Evolutionary conservation across 495 filamentous ascomycete species (phyloP), one percentile per base, ranked within the genome.

Genomic region (Trichoderma reesei): DNA sequence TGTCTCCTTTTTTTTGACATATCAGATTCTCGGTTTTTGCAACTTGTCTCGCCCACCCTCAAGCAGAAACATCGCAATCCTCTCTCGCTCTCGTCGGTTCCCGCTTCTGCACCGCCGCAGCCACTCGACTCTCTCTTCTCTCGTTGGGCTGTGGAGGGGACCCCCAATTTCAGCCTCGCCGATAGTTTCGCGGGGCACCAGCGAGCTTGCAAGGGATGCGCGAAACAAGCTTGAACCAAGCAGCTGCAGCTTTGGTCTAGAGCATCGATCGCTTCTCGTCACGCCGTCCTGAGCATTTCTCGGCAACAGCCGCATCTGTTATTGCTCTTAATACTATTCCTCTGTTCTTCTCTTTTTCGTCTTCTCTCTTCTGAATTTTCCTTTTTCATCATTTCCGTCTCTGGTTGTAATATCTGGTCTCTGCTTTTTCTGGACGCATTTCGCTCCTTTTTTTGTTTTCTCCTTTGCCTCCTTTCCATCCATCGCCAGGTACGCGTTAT

Each of bases 91-190:
- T n/a, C n/a, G n/a, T n/a, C n/a, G n/a, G n/a, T n/a, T n/a, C n/a
- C n/a, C n/a, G n/a, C n/a, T n/a, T n/a, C n/a, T n/a, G n/a, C 20
- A 9, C 51, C 26, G 11, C 42, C 16, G 42, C 42, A 56, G 48
- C 20, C 48, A 31, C 48, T 54, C n/a, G 48, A 26, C 20, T 54
- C 48, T 54, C 48, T 18, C 48, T 9, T n/a, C n/a, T n/a, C n/a
- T n/a, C 13, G 44, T n/a, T 48, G 44, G 48, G 48, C 42, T 46
- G 37, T 39, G 48, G 48, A 54, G 51, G 51, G 51, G n/a, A 31
- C 20, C 51, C 51, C 51, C 20, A 31, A 56, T 56, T 56, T 56
- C 51, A 56, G 51, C 51, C 51, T 56, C 51, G 51, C 34, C 10
- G 4, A 26, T 33, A 33, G 31, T 20, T 56, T 56, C 51, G 51